Evolutionary conservation across 1,284 basidiomycete species (phyloP), one percentile per base, ranked within the genome.

Genomic region (Leccinum subrobustum): DNA sequence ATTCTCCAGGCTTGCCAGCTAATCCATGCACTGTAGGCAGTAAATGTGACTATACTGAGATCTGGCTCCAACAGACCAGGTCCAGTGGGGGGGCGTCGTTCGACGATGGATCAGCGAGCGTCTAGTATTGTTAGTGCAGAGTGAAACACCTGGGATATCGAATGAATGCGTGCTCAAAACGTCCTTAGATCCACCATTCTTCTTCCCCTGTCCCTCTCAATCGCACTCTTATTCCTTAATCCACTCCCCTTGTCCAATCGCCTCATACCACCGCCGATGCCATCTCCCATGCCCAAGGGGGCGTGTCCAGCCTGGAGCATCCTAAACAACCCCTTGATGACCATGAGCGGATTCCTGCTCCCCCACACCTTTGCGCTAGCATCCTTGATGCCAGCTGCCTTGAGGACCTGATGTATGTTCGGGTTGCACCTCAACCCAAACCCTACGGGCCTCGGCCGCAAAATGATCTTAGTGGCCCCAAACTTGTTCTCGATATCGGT

Each of bases 301-400:
- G 86, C 86, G 72, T 88, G 83, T 0, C 91, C 90, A 4, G 86
- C 81, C 60, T 90, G 85, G 54, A 92, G 77, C 77, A 92, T 78
- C 65, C 80, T 77, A 65, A 83, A 78, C 33, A 79, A 67, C 39
- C 78, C 75, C 66, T 83, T 83, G 70, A 83, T 78, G 64, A 83
- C 81, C 67, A 78, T 88, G 68, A 92, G 79, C 47, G 85, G 85
- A 76, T 96, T 97, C 65, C 93, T 81, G 67, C 92, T 95, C 37
- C 96, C 95, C 85, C 93, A 92, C 47, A 98, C 92, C 76, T 96
- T 96, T 29, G 93, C 96, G 67, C 91, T 93, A 52, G 93, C 84
- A 75, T 99, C 96, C 73, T 93, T 92, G 78, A 98, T 93, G 11
- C 96, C 96, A 2, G 93, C 95, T 0, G 95, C 94, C 68, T 93